A percentile compares a stretch with the other conserved stretches of the same genome.
Conservation (phyloP, 495 filamentous ascomycete genomes). For the Podospora conica region DNA sequence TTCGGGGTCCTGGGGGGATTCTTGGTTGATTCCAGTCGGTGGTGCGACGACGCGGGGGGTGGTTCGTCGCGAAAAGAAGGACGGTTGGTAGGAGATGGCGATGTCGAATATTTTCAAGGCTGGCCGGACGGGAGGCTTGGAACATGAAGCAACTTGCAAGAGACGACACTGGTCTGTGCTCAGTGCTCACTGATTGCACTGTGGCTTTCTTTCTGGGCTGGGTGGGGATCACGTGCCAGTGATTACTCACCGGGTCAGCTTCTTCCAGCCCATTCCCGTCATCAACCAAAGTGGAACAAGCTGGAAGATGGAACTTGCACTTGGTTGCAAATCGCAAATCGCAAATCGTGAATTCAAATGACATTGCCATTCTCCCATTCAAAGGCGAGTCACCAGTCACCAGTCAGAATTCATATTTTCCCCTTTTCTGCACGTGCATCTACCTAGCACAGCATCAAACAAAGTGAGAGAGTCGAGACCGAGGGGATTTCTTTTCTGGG, state of each 20-base stretch:
- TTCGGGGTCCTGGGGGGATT: not conserved
- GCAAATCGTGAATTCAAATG: not conserved
- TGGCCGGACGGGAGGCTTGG: not conserved
- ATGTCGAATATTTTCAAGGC: slow-evolving; percentile 15
- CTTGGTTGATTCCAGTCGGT: not conserved
- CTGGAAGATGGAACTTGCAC: not conserved
- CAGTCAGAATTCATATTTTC: not conserved
- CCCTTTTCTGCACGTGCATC: too few species aligned
- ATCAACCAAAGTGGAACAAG: not conserved
- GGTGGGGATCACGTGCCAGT: not conserved
- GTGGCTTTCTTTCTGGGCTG: not conserved
- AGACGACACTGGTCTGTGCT: not conserved
- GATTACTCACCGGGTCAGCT: not conserved
- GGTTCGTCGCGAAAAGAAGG: slow-evolving; percentile 5
- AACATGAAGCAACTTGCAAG: not conserved
- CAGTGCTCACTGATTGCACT: too few species aligned
- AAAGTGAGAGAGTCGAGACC: too few species aligned
- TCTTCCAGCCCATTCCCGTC: not conserved
- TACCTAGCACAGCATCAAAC: not conserved
- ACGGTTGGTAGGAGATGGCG: not conserved
- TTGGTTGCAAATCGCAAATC: not conserved
- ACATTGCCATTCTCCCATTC: too few species aligned
- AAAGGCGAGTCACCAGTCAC: too few species aligned
- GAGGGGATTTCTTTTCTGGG: not conserved
- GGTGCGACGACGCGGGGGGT: not conserved